Evolutionary conservation across 805 yeast species (phyloP).

Genomic region (Metschnikowia cubensis): DNA sequence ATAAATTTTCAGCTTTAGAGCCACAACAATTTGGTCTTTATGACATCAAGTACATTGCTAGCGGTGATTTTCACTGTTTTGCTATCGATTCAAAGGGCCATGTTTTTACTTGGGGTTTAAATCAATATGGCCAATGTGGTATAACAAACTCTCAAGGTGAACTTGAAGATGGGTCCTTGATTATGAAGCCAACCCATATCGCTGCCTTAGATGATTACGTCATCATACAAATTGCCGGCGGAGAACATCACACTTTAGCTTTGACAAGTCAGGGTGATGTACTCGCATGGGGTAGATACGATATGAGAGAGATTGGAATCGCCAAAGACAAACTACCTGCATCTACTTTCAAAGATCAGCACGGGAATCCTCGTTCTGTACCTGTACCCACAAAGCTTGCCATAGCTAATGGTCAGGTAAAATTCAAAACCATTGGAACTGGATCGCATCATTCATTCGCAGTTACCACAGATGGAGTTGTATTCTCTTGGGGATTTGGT

Average conservation of each 20-base stretch:
- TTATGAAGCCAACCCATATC: conserved; percentile 72
- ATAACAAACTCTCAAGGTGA: conserved; percentile 53
- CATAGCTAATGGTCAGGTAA: conserved; percentile 26
- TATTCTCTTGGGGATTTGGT: conserved; percentile 96
- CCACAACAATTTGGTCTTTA: conserved; percentile 83
- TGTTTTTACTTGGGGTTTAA: conserved; percentile 90
- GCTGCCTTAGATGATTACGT: conserved; percentile 56
- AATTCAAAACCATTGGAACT: conserved; percentile 51
- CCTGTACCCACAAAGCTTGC: conserved; percentile 76
- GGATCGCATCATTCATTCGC: conserved; percentile 95
- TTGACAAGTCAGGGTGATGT: conserved; percentile 68
- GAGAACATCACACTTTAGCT: conserved; percentile 91
- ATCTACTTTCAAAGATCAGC: conserved; percentile 70
- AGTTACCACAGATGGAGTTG: conserved; percentile 75
- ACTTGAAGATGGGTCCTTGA: conserved; percentile 80
- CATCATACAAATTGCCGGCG: conserved; percentile 70
- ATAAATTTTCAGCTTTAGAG: conserved; percentile 64
- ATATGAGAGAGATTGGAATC: conserved; percentile 91
- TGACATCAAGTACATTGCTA: conserved; percentile 73
- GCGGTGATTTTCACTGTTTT: conserved; percentile 95
- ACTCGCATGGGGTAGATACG: conserved; percentile 85
- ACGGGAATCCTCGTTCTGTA: conserved; percentile 76
- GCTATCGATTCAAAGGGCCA: conserved; percentile 73
- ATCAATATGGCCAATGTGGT: conserved; percentile 97
- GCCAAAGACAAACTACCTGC: conserved; percentile 61